Conservation (phyloP, 768 basidiomycete species). For the Tricholoma sp. region DNA sequence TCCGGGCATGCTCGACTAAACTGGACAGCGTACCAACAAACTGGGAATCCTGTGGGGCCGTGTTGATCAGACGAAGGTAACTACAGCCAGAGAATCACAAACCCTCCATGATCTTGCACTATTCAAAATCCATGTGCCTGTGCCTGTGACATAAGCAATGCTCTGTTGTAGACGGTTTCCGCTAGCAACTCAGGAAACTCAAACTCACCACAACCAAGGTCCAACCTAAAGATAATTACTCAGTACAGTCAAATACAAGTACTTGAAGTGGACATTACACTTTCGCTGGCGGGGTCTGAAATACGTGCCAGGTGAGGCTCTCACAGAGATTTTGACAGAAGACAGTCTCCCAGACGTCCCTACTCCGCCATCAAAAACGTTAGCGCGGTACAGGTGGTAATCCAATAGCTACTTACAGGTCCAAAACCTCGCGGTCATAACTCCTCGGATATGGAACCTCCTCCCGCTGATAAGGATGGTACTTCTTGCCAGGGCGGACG, state of each 20-base stretch:
- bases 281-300: constrained; percentile 52
- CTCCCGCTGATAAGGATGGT: constrained; percentile 46
- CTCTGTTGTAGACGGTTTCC: not conserved
- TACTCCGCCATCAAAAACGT: constrained; percentile 25
- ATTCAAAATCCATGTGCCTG: constrained; percentile 70
- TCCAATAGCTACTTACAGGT: constrained; percentile 47
- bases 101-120: constrained; percentile 62
- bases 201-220: constrained; percentile 68
- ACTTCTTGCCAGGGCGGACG: constrained; percentile 37
- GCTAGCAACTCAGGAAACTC: constrained; percentile 18
- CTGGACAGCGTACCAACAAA: constrained; percentile 50
- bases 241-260: constrained; percentile 8
- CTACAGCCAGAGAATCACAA: constrained; percentile 19
- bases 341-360: constrained; percentile 66
- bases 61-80: not conserved
- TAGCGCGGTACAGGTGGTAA: constrained; percentile 1
- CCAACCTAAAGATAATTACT: constrained; percentile 38
- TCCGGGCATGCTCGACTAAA: not conserved
- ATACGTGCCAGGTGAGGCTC: constrained; percentile 61
- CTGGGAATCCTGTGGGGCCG: constrained; percentile 38
- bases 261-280: constrained; percentile 39
- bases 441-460: constrained; percentile 67
- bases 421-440: constrained; percentile 58
- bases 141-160: constrained; percentile 34
- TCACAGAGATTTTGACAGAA: constrained; percentile 49